phyloP scores from a whole-genome alignment of 305 asterid genomes.

The Fraxinus latifolia region DNA sequence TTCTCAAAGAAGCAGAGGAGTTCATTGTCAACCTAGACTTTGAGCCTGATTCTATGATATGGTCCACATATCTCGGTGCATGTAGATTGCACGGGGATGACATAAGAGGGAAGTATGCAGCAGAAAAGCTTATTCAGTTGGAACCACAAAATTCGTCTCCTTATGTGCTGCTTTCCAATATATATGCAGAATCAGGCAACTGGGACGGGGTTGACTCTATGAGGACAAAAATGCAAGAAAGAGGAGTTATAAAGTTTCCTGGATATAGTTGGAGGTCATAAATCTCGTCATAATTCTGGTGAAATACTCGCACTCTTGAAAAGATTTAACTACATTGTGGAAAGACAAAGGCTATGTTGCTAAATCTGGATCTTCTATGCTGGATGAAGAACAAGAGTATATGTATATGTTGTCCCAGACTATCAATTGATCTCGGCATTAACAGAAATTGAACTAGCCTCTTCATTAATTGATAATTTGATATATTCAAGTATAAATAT shows the following conservation, averaged over 20 bases:
- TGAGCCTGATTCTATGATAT: slow-evolving; percentile 70
- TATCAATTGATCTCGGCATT: slow-evolving; percentile 10
- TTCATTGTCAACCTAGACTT: slow-evolving; percentile 52
- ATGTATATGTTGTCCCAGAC: neutral
- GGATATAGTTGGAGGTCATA: slow-evolving; percentile 63
- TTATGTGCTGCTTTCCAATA: slow-evolving; percentile 72
- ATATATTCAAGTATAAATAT: neutral
- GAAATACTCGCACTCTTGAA: slow-evolving; percentile 28
- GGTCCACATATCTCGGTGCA: slow-evolving; percentile 71
- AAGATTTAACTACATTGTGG: slow-evolving; percentile 31
- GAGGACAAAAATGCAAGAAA: slow-evolving; percentile 62
- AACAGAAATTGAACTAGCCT: slow-evolving; percentile 5
- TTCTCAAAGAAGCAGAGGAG: slow-evolving; percentile 66
- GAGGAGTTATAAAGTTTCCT: slow-evolving; percentile 55
- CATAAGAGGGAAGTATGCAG: slow-evolving; percentile 61
- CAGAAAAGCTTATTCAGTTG: slow-evolving; percentile 67
- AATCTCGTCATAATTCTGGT: slow-evolving; percentile 28
- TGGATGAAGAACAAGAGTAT: slow-evolving; percentile 11
- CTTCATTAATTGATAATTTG: neutral
- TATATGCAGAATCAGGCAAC: slow-evolving; percentile 76
- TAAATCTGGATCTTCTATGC: slow-evolving; percentile 15
- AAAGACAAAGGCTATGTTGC: slow-evolving; percentile 24
- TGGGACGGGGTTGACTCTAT: slow-evolving; percentile 66
- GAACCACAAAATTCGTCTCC: slow-evolving; percentile 68
- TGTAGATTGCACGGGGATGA: slow-evolving; percentile 86